Evolutionary conservation across 805 yeast species (phyloP).

Genomic region (Suhomyces pyralidae): DNA sequence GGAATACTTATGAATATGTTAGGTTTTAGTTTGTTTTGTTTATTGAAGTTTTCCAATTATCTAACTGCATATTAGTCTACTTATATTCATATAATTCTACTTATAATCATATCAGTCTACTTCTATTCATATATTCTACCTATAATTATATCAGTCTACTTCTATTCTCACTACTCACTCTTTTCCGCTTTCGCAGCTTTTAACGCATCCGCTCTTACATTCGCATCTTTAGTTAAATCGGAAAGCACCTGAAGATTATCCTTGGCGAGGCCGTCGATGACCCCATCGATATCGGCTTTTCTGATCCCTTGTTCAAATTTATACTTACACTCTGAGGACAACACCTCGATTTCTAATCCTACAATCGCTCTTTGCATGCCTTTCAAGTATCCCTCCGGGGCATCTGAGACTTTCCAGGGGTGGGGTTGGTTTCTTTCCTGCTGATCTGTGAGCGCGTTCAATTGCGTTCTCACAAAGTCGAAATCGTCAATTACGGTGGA

Average conservation of each 20-base stretch:
- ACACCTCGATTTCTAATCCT: constrained; percentile 54
- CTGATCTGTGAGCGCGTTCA: constrained; percentile 43
- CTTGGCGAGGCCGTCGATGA: constrained; percentile 43
- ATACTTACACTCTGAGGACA: constrained; percentile 48
- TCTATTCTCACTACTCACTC: too few species aligned
- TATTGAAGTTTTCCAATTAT: too few species aligned
- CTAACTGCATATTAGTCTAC: too few species aligned
- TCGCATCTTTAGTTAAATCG: constrained; percentile 16
- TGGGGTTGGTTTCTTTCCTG: constrained; percentile 42
- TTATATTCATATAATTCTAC: too few species aligned
- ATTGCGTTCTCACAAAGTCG: constrained; percentile 44
- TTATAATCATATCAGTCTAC: too few species aligned
- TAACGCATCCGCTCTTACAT: constrained; percentile 6
- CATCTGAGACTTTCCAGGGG: constrained; percentile 57
- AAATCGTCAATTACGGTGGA: constrained; percentile 44
- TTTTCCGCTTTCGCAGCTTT: not conserved
- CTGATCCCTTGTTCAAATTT: constrained; percentile 55
- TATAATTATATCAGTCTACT: too few species aligned
- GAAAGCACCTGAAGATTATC: constrained; percentile 33
- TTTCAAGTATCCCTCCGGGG: constrained; percentile 48
- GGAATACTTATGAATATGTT: too few species aligned
- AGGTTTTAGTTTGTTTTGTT: too few species aligned
- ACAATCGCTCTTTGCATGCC: constrained; percentile 48
- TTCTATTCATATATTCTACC: too few species aligned
- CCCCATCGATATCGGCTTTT: constrained; percentile 48